Conservation (phyloP, 495 filamentous ascomycete genomes). For the Hamigera avellanea region DNA sequence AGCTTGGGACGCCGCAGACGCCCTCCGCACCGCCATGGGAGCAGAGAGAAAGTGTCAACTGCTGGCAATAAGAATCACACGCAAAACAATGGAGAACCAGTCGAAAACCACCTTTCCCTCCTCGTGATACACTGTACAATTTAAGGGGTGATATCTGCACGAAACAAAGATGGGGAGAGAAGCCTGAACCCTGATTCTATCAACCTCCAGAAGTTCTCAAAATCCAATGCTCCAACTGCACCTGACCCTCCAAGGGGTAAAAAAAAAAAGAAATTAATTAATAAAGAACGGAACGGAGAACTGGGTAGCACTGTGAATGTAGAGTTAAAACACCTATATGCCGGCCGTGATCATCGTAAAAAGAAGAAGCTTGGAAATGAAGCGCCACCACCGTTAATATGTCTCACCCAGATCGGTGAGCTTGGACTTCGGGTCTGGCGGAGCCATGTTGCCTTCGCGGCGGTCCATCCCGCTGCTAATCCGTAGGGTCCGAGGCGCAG, state of each 20-base stretch:
- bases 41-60: no score
- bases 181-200: background rate
- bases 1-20: conserved; percentile 31
- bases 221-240: background rate
- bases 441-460: conserved; percentile 43
- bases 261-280: conserved; percentile 6
- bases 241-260: background rate
- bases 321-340: conserved; percentile 8
- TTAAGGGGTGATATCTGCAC: conserved; percentile 2
- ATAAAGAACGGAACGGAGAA: background rate
- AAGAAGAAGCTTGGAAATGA: background rate
- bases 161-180: conserved; percentile 1
- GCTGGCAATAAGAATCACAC: conserved; percentile 2
- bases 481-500: conserved; percentile 38
- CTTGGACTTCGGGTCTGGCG: conserved; percentile 37
- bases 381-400: conserved; percentile 28
- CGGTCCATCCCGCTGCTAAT: conserved; percentile 33
- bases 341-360: conserved; percentile 14
- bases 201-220: background rate
- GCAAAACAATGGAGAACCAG: conserved; percentile 4
- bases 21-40: conserved; percentile 1
- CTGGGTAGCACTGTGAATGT: conserved; percentile 1
- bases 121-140: background rate
- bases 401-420: conserved; percentile 57
- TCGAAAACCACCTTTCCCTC: no score